Percentiles rank a stretch among this genome's conserved stretches.
These are phyloP conservation scores for Entophlyctis luteolus DNA, from an alignment of 192 early-diverging fungal genomes.

Conservation along the genomic window DNA sequence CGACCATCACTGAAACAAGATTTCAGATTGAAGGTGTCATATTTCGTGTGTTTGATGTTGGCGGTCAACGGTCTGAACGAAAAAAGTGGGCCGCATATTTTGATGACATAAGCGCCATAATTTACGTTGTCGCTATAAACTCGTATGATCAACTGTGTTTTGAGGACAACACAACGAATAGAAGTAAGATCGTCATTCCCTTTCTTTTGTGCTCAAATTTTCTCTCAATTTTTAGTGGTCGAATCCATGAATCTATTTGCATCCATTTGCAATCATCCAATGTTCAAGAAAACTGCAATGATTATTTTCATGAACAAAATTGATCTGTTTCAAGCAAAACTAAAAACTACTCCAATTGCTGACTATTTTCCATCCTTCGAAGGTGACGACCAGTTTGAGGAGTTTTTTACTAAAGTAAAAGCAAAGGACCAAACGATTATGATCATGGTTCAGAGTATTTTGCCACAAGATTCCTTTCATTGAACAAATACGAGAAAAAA, in stretches of 20 bases:
- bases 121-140: constrained; percentile 64
- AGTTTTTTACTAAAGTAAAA: no score
- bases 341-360: constrained; percentile 32
- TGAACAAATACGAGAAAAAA: constrained; percentile 44
- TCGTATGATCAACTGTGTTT: constrained; percentile 61
- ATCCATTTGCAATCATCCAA: constrained; percentile 46
- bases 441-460: constrained; percentile 49
- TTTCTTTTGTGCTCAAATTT: neutral
- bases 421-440: constrained; percentile 43
- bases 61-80: constrained; percentile 61
- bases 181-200: constrained; percentile 32
- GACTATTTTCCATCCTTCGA: constrained; percentile 47
- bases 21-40: constrained; percentile 59
- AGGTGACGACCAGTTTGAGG: no score
- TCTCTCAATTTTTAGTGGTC: constrained; percentile 27
- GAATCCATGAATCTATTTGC: constrained; percentile 51
- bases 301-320: constrained; percentile 60
- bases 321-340: constrained; percentile 48
- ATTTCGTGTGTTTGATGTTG: constrained; percentile 67
- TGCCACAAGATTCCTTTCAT: constrained; percentile 37
- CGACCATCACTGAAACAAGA: constrained; percentile 65
- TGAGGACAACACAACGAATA: constrained; percentile 60
- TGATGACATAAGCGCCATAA: constrained; percentile 66
- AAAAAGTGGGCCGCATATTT: constrained; percentile 72
- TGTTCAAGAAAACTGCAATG: constrained; percentile 48